Evolutionary conservation across 139 green algal species (phyloP).

Genomic region (Tetraselmis chui): DNA sequence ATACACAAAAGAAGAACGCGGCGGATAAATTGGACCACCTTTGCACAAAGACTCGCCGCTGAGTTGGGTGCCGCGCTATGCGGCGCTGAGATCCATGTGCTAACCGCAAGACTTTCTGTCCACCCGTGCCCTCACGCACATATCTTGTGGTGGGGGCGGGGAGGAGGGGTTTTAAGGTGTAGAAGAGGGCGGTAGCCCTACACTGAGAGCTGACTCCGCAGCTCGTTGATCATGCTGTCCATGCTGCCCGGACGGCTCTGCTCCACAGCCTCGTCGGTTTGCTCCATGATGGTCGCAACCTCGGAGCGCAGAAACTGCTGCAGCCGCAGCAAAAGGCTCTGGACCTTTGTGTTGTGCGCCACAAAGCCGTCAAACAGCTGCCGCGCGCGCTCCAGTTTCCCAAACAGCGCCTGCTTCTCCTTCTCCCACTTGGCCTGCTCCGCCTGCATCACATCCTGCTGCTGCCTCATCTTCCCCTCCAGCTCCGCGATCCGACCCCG

Average conservation of each 20-base stretch:
- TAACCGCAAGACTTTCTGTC: too few relatives aligned
- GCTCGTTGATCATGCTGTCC: background rate
- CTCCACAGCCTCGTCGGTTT: background rate
- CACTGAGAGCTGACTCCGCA: background rate
- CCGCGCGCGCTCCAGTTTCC: background rate
- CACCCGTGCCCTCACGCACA: too few relatives aligned
- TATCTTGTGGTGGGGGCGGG: too few relatives aligned
- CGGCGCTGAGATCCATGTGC: too few relatives aligned
- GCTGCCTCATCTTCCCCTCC: background rate
- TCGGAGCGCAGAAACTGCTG: background rate
- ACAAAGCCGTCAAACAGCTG: background rate
- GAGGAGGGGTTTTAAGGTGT: too few relatives aligned
- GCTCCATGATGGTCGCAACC: background rate
- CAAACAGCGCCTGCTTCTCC: background rate
- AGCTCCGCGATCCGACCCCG: background rate
- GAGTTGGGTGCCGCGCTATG: too few relatives aligned
- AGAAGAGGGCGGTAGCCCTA: too few relatives aligned
- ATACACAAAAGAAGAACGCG: too few relatives aligned
- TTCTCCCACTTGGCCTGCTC: background rate
- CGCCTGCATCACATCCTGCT: background rate
- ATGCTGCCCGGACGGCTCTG: background rate
- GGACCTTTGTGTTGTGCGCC: background rate
- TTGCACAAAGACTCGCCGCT: too few relatives aligned
- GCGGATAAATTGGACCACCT: too few relatives aligned
- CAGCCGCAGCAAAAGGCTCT: background rate